Conservation (phyloP, 306 rosid genomes). For the Cajanus cajan region DNA sequence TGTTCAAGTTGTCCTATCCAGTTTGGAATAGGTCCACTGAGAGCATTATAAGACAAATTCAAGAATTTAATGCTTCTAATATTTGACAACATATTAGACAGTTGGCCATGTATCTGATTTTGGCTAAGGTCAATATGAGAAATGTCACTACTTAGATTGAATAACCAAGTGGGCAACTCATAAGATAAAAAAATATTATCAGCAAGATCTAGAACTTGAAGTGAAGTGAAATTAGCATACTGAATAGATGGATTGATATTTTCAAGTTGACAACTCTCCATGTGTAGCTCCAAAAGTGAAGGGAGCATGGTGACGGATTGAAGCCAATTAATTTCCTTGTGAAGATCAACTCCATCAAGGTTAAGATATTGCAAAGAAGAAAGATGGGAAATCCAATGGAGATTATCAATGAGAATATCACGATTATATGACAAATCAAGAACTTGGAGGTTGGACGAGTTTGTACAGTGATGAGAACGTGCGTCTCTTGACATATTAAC, state of each 20-base stretch:
- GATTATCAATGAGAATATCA: background rate
- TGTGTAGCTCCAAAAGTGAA: background rate
- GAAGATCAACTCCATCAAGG: background rate
- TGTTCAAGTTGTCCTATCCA: constrained; percentile 28
- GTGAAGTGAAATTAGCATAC: constrained; percentile 39
- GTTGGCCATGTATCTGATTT: background rate
- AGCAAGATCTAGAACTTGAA: constrained; percentile 21
- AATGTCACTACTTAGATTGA: background rate
- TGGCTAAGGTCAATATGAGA: background rate
- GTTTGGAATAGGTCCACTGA: constrained; percentile 26
- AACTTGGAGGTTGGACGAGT: background rate
- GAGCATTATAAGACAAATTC: background rate
- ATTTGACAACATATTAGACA: background rate
- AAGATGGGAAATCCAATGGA: background rate
- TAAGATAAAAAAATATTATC: background rate
- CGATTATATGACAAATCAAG: constrained; percentile 6
- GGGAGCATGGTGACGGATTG: background rate
- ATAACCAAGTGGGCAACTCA: background rate
- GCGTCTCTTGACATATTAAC: background rate
- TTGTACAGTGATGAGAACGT: background rate
- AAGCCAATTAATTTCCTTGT: background rate
- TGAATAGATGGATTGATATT: constrained; percentile 21
- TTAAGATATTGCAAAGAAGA: background rate
- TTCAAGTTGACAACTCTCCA: background rate
- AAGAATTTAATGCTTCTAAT: background rate